phyloP scores from a whole-genome alignment of 2,329 filamentous ascomycete species.

The Talaromyces sp. region DNA sequence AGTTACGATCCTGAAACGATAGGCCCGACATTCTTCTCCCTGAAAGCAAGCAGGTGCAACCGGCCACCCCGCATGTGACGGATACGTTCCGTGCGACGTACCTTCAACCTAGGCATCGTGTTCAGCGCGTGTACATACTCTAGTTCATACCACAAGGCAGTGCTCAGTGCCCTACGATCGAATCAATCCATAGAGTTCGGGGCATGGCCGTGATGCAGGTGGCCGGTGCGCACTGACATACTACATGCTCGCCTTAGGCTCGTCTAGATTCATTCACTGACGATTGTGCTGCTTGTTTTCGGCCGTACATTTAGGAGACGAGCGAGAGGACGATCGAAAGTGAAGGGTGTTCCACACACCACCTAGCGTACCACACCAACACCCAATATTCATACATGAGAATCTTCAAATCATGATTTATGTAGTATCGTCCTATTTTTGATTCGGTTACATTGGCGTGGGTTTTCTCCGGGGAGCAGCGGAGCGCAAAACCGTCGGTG shows the following conservation, averaged over 20 bases:
- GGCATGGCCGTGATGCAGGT: not conserved
- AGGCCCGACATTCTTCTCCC: constrained; percentile 22
- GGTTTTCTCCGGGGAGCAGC: constrained; percentile 13
- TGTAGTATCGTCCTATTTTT: not conserved
- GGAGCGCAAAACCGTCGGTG: constrained; percentile 6
- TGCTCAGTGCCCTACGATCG: not conserved
- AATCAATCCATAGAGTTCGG: not conserved
- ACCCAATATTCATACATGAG: not conserved
- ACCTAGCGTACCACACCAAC: not conserved
- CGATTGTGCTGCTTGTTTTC: constrained; percentile 1
- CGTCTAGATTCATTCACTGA: not conserved
- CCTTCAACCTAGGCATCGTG: not conserved
- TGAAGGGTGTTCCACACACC: not conserved
- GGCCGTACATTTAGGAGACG: constrained; percentile 2
- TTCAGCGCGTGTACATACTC: not conserved
- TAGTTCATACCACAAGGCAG: not conserved
- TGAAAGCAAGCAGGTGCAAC: not conserved
- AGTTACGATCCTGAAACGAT: constrained; percentile 70
- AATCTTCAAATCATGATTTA: constrained; percentile 5
- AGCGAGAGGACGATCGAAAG: not conserved
- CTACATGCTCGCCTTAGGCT: not conserved
- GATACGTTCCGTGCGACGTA: not conserved
- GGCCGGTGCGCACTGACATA: constrained; percentile 5
- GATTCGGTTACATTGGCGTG: not conserved
- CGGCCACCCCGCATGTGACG: constrained; percentile 11